Conservation (phyloP, 139 green algal genomes). For the Tetradesmus lagerheimii region DNA sequence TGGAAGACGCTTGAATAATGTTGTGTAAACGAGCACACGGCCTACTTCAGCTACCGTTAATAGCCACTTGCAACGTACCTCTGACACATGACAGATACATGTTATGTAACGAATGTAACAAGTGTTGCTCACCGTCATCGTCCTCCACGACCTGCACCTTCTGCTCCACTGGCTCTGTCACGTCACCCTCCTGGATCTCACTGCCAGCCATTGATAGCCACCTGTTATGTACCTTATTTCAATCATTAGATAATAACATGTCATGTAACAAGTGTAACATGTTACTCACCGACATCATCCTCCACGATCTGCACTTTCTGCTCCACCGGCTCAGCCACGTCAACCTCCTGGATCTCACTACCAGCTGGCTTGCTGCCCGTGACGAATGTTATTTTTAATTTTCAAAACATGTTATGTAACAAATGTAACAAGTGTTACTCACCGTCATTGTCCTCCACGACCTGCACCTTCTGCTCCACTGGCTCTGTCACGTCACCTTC, state of each 20-base stretch:
- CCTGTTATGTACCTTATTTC: too few relatives aligned
- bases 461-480: constrained; percentile 14
- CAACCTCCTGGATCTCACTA: constrained; percentile 43
- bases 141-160: constrained; percentile 43
- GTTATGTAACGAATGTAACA: neutral
- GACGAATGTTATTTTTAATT: too few relatives aligned
- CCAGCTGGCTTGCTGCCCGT: neutral
- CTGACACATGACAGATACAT: too few relatives aligned
- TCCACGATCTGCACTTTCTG: constrained; percentile 28
- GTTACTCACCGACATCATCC: constrained; percentile 42
- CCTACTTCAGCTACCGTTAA: neutral
- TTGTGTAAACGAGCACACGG: too few relatives aligned
- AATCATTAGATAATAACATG: too few relatives aligned
- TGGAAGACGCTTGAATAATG: too few relatives aligned
- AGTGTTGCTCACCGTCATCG: constrained; percentile 37
- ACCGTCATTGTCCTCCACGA: constrained; percentile 45
- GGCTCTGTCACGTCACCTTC: constrained; percentile 34
- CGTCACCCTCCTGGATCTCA: constrained; percentile 48
- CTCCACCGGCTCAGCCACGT: neutral
- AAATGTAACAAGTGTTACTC: too few relatives aligned
- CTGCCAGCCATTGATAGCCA: too few relatives aligned
- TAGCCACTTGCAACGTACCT: neutral
- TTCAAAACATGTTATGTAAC: neutral
- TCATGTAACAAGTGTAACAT: too few relatives aligned
- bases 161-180: neutral